These are phyloP conservation scores for Cucurbita argyrosperma DNA, from an alignment of 306 rosid species.

Conservation along the genomic window DNA sequence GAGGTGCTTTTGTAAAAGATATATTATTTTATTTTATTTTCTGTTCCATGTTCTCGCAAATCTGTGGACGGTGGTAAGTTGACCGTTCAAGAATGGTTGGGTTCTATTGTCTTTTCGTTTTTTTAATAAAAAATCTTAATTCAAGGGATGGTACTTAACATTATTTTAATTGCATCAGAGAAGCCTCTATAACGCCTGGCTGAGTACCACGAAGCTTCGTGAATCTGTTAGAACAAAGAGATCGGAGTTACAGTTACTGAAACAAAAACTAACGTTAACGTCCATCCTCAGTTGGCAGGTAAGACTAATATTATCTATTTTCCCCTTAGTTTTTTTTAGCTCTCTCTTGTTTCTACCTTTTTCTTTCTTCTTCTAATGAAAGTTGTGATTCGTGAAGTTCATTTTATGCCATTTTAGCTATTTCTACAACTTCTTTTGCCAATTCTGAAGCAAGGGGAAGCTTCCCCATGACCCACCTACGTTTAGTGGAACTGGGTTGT, in stretches of 20 bases:
- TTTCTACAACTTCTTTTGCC: not conserved
- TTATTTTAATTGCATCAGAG: conserved; percentile 33
- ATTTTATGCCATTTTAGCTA: not conserved
- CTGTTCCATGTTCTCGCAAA: not conserved
- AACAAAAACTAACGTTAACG: conserved; percentile 48
- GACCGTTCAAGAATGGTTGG: not conserved
- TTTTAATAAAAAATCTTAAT: not conserved
- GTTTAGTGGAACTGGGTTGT: not conserved
- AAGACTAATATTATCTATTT: conserved; percentile 20
- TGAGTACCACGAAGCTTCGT: conserved; percentile 47
- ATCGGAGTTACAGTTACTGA: conserved; percentile 41
- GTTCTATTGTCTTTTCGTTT: not conserved
- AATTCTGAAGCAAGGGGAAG: not conserved
- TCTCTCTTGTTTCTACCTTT: not conserved
- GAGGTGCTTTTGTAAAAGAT: not conserved
- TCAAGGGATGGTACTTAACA: not conserved
- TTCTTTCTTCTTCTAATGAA: not conserved
- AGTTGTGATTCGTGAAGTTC: not conserved
- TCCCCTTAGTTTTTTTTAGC: not conserved
- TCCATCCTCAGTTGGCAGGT: conserved; percentile 74
- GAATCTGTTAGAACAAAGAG: conserved; percentile 79
- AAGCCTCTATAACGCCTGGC: conserved; percentile 64
- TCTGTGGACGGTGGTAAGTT: not conserved
- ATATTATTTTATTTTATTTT: not conserved
- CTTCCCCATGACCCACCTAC: not conserved